phyloP scores from a whole-genome alignment of 148 eudicot genomes.

The Rhododendron griersonianum region DNA sequence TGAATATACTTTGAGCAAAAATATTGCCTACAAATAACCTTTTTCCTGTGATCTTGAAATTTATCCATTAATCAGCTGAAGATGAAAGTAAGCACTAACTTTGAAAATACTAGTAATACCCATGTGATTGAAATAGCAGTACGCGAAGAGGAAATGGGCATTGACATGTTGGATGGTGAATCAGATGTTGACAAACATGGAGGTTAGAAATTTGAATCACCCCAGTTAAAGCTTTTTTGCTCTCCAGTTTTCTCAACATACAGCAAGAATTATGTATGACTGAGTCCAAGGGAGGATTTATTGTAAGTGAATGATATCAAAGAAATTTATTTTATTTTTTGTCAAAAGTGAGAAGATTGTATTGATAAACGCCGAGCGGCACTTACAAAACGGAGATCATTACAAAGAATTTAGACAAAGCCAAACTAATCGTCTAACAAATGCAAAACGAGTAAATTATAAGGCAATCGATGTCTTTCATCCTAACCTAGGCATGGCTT shows the following conservation, averaged over 20 bases:
- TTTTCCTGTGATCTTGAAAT: neutral
- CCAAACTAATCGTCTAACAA: no score
- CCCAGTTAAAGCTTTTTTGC: neutral
- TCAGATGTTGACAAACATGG: neutral
- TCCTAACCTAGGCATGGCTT: no score
- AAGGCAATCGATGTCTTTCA: no score
- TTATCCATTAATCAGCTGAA: neutral
- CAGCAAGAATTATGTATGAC: neutral
- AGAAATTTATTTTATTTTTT: neutral
- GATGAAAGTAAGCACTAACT: neutral
- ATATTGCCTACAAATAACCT: neutral
- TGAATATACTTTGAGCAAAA: neutral
- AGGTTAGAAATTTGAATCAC: neutral
- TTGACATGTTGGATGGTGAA: neutral
- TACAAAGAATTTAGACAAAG: no score
- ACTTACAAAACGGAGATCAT: no score
- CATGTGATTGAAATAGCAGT: neutral
- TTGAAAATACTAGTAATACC: neutral
- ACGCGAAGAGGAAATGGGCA: neutral
- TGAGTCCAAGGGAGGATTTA: neutral
- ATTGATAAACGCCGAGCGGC: no score
- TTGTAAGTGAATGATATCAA: neutral
- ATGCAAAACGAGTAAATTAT: no score
- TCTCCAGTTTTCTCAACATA: neutral
- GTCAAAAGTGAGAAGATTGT: no score